Conservation (phyloP, 306 rosid genomes). For the Fragaria iinumae region DNA sequence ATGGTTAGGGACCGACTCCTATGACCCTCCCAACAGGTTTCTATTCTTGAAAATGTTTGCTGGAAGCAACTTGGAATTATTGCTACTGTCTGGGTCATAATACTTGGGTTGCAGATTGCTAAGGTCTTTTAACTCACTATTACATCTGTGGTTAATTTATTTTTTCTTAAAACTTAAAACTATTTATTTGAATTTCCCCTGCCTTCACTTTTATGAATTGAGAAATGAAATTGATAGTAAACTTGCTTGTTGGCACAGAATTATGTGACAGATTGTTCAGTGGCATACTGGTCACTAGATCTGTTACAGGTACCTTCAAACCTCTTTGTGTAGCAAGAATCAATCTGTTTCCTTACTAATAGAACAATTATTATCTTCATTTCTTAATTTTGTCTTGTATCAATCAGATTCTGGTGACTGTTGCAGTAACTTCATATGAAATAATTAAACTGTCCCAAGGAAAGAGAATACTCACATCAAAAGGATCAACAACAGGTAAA, state of each 20-base stretch:
- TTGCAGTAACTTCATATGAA: slow-evolving; percentile 61
- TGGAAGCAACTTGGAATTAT: slow-evolving; percentile 75
- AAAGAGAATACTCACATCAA: slow-evolving; percentile 47
- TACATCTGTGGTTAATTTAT: neutral
- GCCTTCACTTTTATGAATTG: neutral
- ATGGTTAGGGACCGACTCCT: neutral
- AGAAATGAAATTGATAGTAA: neutral
- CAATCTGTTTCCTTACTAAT: neutral
- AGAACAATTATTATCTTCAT: neutral
- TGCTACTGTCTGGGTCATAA: slow-evolving; percentile 53
- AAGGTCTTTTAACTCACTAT: slow-evolving; percentile 37
- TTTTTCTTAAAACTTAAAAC: slow-evolving; percentile 11
- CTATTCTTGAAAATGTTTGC: slow-evolving; percentile 42
- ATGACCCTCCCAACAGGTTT: slow-evolving; percentile 35
- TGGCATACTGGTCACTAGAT: slow-evolving; percentile 45
- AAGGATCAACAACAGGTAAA: slow-evolving; percentile 41
- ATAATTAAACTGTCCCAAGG: slow-evolving; percentile 57
- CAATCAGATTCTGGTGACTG: slow-evolving; percentile 19
- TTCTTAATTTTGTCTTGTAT: neutral
- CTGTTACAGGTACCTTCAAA: slow-evolving; percentile 43
- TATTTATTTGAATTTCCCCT: slow-evolving; percentile 10
- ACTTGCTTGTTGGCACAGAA: slow-evolving; percentile 33
- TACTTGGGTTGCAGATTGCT: slow-evolving; percentile 59
- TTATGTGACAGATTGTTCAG: slow-evolving; percentile 42
- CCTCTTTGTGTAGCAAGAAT: neutral